phyloP scores from a whole-genome alignment of 129 eudicot species.

The Centaurea solstitialis region DNA sequence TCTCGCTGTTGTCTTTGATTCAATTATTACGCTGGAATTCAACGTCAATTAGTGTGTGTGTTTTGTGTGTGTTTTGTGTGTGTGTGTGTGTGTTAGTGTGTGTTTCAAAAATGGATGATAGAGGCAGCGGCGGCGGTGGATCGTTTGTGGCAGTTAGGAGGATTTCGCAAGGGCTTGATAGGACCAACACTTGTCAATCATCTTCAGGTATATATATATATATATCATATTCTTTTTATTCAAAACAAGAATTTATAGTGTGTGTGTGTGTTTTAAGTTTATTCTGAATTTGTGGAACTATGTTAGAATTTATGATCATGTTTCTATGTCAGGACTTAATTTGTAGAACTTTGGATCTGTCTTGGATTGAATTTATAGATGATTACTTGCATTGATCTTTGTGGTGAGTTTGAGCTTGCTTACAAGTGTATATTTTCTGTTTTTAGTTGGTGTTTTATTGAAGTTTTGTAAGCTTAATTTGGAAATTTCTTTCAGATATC shows the following conservation, averaged over 20 bases:
- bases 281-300: conserved; percentile 7
- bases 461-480: not conserved
- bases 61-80: too few relatives aligned
- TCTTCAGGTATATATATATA: conserved; percentile 50
- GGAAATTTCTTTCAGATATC: not conserved
- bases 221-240: conserved; percentile 6
- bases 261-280: not conserved
- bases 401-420: conserved; percentile 57
- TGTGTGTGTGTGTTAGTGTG: not conserved
- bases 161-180: conserved; percentile 79
- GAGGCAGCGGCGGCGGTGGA: conserved; percentile 82
- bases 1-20: not conserved
- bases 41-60: too few relatives aligned
- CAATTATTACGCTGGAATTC: not conserved
- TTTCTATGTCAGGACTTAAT: conserved; percentile 30
- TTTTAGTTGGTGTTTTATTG: not conserved
- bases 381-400: conserved; percentile 55
- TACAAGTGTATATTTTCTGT: conserved; percentile 12
- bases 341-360: conserved; percentile 60
- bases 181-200: conserved; percentile 70
- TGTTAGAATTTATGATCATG: conserved; percentile 2
- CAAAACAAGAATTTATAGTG: not conserved
- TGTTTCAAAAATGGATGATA: conserved; percentile 64
- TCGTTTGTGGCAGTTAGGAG: conserved; percentile 98
- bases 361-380: conserved; percentile 42